phyloP scores from a whole-genome alignment of 306 rosid species.

The Morella rubra region DNA sequence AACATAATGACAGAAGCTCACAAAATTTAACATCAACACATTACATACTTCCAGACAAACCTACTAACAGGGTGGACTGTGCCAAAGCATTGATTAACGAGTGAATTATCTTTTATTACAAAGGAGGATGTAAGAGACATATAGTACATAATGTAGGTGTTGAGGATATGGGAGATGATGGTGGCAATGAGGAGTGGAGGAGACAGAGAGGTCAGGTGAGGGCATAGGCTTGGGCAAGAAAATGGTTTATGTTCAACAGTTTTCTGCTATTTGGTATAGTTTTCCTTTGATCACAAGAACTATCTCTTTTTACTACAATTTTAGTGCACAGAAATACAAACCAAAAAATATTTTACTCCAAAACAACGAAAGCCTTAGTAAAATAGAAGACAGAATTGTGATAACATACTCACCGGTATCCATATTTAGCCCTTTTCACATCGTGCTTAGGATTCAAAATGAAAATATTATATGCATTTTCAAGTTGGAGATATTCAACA shows the following conservation, averaged over 20 bases:
- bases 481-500: constrained; percentile 89
- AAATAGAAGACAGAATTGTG: not conserved
- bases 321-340: no score
- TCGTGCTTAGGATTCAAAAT: constrained; percentile 76
- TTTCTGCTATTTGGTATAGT: not conserved
- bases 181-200: not conserved
- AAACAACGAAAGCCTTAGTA: not conserved
- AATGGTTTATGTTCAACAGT: not conserved
- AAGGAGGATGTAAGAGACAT: not conserved
- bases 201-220: not conserved
- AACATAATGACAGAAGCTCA: constrained; percentile 3
- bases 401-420: constrained; percentile 66
- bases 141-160: not conserved
- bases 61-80: not conserved
- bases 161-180: not conserved
- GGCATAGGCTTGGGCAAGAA: not conserved
- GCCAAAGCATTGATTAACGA: not conserved
- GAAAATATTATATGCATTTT: constrained; percentile 78
- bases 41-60: not conserved
- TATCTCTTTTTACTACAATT: not conserved
- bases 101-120: not conserved
- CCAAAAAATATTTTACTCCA: not conserved
- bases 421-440: constrained; percentile 57
- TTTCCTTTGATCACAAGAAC: not conserved
- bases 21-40: not conserved